Evolutionary conservation across 2,329 filamentous ascomycete genomes (phyloP), one percentile per base, ranked within the genome.

Genomic region (Aspergillaceae sp.): DNA sequence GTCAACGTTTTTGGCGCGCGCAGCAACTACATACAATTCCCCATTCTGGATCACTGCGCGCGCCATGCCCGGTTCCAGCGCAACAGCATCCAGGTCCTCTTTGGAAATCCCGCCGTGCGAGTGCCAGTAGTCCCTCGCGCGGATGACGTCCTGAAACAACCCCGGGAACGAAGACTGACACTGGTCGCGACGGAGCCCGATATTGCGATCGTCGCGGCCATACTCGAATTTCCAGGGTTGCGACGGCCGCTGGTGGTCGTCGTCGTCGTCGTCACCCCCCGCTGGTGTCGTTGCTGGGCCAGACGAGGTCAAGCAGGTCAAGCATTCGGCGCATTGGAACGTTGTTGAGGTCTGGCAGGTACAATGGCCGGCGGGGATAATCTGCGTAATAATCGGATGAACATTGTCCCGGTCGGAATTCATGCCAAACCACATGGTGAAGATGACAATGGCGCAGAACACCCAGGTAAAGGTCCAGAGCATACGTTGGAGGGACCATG

Each of bases 351-450:
- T 38, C 38, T 52, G 29, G 41, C 57, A 60, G 8, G 55, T 46
- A 40, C 57, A 58, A 29, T 60, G 55, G 7, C 57, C 57, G 1
- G 55, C 57, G 30, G 57, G 57, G 26, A 60, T 59, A 30, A 59
- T 46, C 30, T 60, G 57, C 19, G 52, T 58, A 27, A 59, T 46
- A 27, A 58, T 19, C 3, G 55, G 48, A 26, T 47, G 54, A 11
- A 60, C 42, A 42, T 59, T 54, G 35, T 59, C 54, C 29, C 41
- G 33, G 43, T 60, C 56, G 3, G 57, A 57, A 43, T 59, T 59
- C 48, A 58, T 52, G 37, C 55, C 48, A 28, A 50, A 47, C 45
- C 48, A 50, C 4, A 50, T 32, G 10, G 40, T 41, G 11, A 29
- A 41, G 4, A 41, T 27, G 7, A 38, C 7, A 7, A 38, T 38